phyloP scores from a whole-genome alignment of 2,329 filamentous ascomycete species.

The Didymella segeticola region DNA sequence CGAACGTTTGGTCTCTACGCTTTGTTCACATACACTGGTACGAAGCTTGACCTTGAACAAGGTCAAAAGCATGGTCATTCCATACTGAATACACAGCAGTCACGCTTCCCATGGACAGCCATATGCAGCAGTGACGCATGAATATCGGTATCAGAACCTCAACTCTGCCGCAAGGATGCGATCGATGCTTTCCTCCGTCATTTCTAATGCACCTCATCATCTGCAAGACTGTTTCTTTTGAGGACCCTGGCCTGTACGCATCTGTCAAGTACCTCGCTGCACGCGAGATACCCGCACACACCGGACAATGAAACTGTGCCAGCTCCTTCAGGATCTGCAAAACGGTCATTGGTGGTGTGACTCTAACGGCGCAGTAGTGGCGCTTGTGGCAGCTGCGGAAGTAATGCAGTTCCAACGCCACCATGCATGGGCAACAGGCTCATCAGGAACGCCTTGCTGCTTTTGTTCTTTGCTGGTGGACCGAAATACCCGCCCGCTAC shows the following conservation, averaged over 20 bases:
- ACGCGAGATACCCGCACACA: background rate
- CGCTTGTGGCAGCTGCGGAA: background rate
- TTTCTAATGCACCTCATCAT: background rate
- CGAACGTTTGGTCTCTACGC: background rate
- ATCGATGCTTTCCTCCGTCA: background rate
- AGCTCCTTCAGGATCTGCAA: conserved; percentile 1
- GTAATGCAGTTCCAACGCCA: background rate
- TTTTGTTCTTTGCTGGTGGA: background rate
- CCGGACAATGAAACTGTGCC: conserved; percentile 5
- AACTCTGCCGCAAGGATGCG: background rate
- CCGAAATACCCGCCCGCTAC: background rate
- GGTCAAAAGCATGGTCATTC: background rate
- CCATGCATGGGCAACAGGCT: background rate
- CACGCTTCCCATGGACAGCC: background rate
- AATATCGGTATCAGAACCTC: background rate
- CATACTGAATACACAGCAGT: background rate
- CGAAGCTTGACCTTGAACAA: background rate
- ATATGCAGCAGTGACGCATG: background rate
- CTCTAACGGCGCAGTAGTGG: background rate
- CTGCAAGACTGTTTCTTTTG: background rate
- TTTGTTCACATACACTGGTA: background rate
- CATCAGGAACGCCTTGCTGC: background rate
- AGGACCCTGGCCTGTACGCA: background rate
- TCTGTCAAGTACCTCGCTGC: background rate
- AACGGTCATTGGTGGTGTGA: conserved; percentile 1